phyloP scores from a whole-genome alignment of 345 rosid genomes.

The Hypericum perforatum region DNA sequence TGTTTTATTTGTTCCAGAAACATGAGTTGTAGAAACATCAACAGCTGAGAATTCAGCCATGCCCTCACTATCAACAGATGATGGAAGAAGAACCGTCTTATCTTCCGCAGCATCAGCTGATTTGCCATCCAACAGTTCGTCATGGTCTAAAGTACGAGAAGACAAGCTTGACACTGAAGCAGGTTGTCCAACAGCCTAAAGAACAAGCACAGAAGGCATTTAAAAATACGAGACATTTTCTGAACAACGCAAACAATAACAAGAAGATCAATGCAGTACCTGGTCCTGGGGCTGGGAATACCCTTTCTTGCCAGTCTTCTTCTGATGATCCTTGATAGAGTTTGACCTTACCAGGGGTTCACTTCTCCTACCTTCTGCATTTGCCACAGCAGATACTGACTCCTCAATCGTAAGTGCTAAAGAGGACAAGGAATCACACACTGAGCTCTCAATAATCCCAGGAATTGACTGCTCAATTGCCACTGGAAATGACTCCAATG shows the following conservation, averaged over 20 bases:
- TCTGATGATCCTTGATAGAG: constrained; percentile 45
- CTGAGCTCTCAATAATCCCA: constrained; percentile 15
- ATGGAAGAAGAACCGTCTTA: constrained; percentile 15
- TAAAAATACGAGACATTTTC: neutral
- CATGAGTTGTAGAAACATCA: constrained; percentile 18
- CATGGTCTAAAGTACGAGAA: constrained; percentile 21
- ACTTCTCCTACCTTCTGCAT: constrained; percentile 27
- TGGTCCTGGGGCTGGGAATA: constrained; percentile 27
- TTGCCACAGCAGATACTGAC: constrained; percentile 10
- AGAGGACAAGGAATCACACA: constrained; percentile 11
- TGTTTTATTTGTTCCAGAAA: constrained; percentile 22
- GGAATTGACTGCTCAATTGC: constrained; percentile 21
- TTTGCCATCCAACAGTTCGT: constrained; percentile 18
- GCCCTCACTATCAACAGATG: constrained; percentile 20
- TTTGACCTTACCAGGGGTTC: constrained; percentile 38
- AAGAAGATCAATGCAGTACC: constrained; percentile 25
- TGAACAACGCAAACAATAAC: neutral
- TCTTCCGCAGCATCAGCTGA: constrained; percentile 26
- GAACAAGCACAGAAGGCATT: neutral
- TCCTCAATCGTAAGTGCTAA: constrained; percentile 24
- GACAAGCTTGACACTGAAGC: constrained; percentile 11
- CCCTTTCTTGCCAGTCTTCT: constrained; percentile 33
- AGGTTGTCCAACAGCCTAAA: constrained; percentile 31
- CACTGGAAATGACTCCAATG: constrained; percentile 17
- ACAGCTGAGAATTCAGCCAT: constrained; percentile 13